Conservation (phyloP, 2,329 filamentous ascomycete species). For the Fusarium chaquense region DNA sequence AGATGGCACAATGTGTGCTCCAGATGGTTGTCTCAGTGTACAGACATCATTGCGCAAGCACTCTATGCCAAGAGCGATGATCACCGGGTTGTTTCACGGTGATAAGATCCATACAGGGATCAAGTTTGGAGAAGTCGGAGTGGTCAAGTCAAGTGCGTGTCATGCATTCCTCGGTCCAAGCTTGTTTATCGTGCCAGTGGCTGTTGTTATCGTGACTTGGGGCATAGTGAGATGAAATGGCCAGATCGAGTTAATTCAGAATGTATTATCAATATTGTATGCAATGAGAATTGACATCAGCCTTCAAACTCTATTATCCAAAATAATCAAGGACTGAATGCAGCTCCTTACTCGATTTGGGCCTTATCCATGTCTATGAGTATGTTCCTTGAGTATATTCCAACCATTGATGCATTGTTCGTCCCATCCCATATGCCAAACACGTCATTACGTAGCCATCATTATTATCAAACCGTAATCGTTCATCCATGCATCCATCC, state of each 20-base stretch:
- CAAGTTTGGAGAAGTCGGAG: slow-evolving; percentile 37
- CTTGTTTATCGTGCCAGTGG: neutral
- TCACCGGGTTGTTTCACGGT: neutral
- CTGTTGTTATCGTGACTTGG: neutral
- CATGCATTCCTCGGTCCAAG: slow-evolving; percentile 7
- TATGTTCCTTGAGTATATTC: slow-evolving; percentile 9
- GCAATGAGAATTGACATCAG: slow-evolving; percentile 1
- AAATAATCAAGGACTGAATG: slow-evolving; percentile 1
- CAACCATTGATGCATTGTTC: slow-evolving; percentile 4
- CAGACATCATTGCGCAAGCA: slow-evolving; percentile 38
- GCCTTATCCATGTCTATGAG: slow-evolving; percentile 23
- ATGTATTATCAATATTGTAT: neutral
- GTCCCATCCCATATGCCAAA: slow-evolving; percentile 17
- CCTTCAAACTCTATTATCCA: neutral
- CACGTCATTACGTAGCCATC: slow-evolving; percentile 36
- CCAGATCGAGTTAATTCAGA: neutral
- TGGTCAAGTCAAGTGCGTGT: slow-evolving; percentile 16
- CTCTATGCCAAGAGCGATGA: slow-evolving; percentile 18
- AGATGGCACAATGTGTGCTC: slow-evolving; percentile 27
- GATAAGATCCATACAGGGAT: slow-evolving; percentile 17
- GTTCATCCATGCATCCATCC: slow-evolving; percentile 31
- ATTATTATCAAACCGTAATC: slow-evolving; percentile 44
- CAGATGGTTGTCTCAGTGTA: slow-evolving; percentile 24
- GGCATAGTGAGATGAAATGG: neutral
- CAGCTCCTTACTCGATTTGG: slow-evolving; percentile 12